Evolutionary conservation across 2,329 filamentous ascomycete genomes (phyloP), one percentile per base, ranked within the genome.

Genomic region (Xylariaceae sp.): DNA sequence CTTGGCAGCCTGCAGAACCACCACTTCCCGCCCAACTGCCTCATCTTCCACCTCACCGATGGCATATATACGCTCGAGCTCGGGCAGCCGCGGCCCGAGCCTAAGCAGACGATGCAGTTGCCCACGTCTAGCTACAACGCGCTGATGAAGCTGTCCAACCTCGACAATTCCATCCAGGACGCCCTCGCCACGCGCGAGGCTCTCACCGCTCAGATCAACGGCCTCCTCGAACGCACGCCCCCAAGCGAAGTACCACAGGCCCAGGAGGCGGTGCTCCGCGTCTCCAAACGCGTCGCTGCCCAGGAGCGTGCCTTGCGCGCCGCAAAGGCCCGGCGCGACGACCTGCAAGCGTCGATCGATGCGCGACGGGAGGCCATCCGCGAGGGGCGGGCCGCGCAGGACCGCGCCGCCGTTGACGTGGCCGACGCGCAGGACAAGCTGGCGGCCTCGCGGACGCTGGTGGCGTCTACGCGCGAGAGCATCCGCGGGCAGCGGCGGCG

Each of bases 141-240:
- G 2, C 67, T 96, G 14, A 90, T 95, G 80, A 81, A 84, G 39
- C 68, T 96, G 9, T 81, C 85, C 5, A 94, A 89, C 37, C 69
- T 96, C 12, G 87, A 94, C 42, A 85, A 83, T 53, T 94, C 88
- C 35, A 85, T 95, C 16, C 87, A 93, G 53, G 90, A 96, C 57
- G 88, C 88, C 2, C 63, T 94, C 8, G 75, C 79, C 2, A 93
- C 86, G 0, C 77, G 83, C 11, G 77, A 83, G 39, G 70, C 72
- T 33, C 68, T 96, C 7, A 77, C 85, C 30, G 62, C 70, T n/a
- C 85, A 94, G 43, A 93, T 95, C 43, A 84, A 84, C 43, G 55
- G 65, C 1, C 59, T 78, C 0, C 55, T 80, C 4, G 54, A 61
- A 0, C 46, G 57, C 0, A 58, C 58, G 3, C 62, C 67, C 0